These are phyloP conservation scores for Danielia oregonensis DNA, from an alignment of 805 yeast species.

Conservation along the genomic window DNA sequence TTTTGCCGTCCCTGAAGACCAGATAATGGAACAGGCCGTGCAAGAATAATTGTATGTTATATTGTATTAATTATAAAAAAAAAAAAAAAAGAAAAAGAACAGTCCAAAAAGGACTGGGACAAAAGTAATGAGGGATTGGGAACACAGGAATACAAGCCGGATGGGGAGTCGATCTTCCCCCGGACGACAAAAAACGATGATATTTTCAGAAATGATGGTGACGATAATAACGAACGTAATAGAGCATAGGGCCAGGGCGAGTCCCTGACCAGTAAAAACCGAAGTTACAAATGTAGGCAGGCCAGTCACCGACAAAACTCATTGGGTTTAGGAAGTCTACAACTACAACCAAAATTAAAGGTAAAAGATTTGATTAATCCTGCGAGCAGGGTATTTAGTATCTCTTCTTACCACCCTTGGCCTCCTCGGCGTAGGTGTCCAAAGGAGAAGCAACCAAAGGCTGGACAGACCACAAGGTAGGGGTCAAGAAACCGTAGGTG, in stretches of 20 bases:
- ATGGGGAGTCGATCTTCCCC: too few relatives aligned
- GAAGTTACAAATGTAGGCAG: too few relatives aligned
- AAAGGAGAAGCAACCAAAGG: slow-evolving; percentile 88
- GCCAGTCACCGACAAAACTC: too few relatives aligned
- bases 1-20: slow-evolving; percentile 75
- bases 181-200: too few relatives aligned
- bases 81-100: slow-evolving; percentile 10
- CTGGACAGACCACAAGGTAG: slow-evolving; percentile 93
- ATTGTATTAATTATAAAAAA: slow-evolving; percentile 7
- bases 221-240: neutral
- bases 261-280: too few relatives aligned
- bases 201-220: too few relatives aligned
- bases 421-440: slow-evolving; percentile 87
- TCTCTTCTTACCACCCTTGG: slow-evolving; percentile 64
- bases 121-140: neutral
- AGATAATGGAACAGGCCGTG: slow-evolving; percentile 67
- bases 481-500: slow-evolving; percentile 99
- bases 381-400: too few relatives aligned
- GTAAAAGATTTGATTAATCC: too few relatives aligned
- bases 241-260: too few relatives aligned
- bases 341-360: too few relatives aligned
- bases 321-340: too few relatives aligned
- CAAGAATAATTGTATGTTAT: slow-evolving; percentile 17
- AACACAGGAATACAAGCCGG: neutral
- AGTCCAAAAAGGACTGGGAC: slow-evolving; percentile 1